phyloP scores from a whole-genome alignment of 169 alveolate genomes.

The Toxoplasma gondii region DNA sequence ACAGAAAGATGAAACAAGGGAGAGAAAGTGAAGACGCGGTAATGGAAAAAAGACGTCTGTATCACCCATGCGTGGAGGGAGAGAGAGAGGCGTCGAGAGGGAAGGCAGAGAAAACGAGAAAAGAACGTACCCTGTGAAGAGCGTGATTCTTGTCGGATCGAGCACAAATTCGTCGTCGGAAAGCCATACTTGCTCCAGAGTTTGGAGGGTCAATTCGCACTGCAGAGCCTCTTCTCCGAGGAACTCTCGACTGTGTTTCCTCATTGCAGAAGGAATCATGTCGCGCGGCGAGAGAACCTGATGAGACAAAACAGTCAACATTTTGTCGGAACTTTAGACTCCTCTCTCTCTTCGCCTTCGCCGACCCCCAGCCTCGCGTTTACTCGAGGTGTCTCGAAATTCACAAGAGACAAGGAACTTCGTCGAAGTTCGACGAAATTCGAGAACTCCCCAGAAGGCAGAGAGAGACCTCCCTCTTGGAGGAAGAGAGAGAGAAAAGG shows the following conservation, averaged over 20 bases:
- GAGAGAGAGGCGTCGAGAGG: not conserved
- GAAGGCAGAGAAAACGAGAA: not conserved
- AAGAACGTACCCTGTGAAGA: constrained; percentile 71
- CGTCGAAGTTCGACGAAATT: too few relatives aligned
- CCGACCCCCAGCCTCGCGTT: too few relatives aligned
- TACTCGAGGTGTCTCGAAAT: too few relatives aligned
- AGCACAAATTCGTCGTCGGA: constrained; percentile 76
- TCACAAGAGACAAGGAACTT: too few relatives aligned
- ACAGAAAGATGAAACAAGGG: too few relatives aligned
- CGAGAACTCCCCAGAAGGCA: too few relatives aligned
- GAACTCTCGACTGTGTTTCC: constrained; percentile 9
- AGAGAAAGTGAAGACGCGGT: too few relatives aligned
- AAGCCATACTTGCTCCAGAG: constrained; percentile 73
- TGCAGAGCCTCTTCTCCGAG: not conserved
- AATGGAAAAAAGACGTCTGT: too few relatives aligned
- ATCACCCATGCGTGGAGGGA: too few relatives aligned
- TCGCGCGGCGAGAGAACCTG: constrained; percentile 54
- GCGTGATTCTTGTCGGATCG: constrained; percentile 75
- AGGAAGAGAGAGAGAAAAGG: too few relatives aligned
- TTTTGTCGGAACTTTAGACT: not conserved
- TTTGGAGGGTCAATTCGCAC: constrained; percentile 33
- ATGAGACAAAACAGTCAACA: not conserved
- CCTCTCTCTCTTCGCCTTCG: too few relatives aligned
- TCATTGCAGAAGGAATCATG: constrained; percentile 44
- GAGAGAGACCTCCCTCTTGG: too few relatives aligned